Percentiles rank a stretch among this genome's conserved stretches.
These are phyloP conservation scores for Zalaria obscura DNA, from an alignment of 2,329 filamentous ascomycete genomes.

Conservation along the genomic window DNA sequence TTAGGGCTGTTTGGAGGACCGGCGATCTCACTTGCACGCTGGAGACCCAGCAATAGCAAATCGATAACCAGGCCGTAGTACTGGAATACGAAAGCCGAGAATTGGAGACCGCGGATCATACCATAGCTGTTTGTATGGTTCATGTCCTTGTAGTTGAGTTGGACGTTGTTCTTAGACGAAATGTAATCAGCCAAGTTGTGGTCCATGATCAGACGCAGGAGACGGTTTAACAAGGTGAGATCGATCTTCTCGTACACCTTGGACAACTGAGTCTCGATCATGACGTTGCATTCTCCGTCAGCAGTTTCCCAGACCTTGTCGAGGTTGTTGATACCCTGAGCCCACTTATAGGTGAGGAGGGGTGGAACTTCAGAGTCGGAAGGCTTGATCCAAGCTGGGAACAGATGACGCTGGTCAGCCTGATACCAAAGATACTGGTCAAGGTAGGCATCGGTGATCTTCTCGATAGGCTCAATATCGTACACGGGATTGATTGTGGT, in stretches of 20 bases:
- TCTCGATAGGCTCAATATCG: constrained; percentile 97
- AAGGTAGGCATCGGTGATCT: constrained; percentile 96
- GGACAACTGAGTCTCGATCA: constrained; percentile 97
- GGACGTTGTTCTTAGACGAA: constrained; percentile 97
- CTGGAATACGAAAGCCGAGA: constrained; percentile 97
- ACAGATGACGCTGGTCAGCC: constrained; percentile 89
- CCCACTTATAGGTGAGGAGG: constrained; percentile 94
- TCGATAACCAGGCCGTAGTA: constrained; percentile 96
- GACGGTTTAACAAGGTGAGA: constrained; percentile 82
- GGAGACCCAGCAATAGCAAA: constrained; percentile 76
- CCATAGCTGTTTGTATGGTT: constrained; percentile 98
- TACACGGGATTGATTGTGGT: constrained; percentile 98
- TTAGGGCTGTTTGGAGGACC: constrained; percentile 88
- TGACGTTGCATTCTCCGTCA: constrained; percentile 92
- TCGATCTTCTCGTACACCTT: constrained; percentile 99
- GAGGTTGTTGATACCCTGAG: constrained; percentile 96
- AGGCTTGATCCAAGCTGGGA: constrained; percentile 98
- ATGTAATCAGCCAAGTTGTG: constrained; percentile 99
- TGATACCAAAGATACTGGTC: constrained; percentile 99
- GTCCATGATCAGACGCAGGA: constrained; percentile 94
- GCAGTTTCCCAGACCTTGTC: constrained; percentile 88
- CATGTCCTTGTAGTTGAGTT: constrained; percentile 99
- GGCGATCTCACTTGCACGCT: constrained; percentile 95
- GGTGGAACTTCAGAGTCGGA: constrained; percentile 96
- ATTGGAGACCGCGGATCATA: constrained; percentile 94